Conservation (phyloP, 805 yeast genomes). For the Candida oleophila region DNA sequence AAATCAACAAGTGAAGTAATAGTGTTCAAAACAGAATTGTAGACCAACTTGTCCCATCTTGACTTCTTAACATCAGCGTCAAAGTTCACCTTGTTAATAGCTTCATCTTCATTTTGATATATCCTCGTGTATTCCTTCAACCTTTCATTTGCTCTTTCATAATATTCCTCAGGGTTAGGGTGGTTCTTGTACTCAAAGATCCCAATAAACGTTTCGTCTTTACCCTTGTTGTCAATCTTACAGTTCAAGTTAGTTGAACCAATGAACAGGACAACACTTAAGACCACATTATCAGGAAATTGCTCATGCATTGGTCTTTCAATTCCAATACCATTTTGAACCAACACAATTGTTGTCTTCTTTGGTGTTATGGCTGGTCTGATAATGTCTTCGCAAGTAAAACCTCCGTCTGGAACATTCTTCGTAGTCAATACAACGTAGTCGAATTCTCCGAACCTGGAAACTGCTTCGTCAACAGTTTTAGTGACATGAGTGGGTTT, state of each 20-base stretch:
- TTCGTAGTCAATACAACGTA: conserved; percentile 39
- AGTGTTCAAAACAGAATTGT: conserved; percentile 36
- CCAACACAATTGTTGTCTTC: conserved; percentile 28
- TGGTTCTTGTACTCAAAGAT: conserved; percentile 14
- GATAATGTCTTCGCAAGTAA: conserved; percentile 43
- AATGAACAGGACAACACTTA: conserved; percentile 37
- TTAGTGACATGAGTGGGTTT: conserved; percentile 29
- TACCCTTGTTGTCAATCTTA: conserved; percentile 16
- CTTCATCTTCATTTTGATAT: conserved; percentile 26
- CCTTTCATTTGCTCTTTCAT: conserved; percentile 9
- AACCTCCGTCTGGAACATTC: conserved; percentile 33
- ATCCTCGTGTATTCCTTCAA: conserved; percentile 23
- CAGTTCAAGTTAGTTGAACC: conserved; percentile 32
- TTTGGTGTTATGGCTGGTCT: conserved; percentile 29
- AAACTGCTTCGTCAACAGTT: conserved; percentile 28
- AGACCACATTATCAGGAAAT: conserved; percentile 32
- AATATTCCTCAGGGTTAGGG: conserved; percentile 13
- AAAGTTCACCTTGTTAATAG: conserved; percentile 20
- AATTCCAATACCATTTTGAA: conserved; percentile 42
- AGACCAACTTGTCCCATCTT: conserved; percentile 41
- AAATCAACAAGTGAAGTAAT: conserved; percentile 31
- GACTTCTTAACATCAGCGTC: conserved; percentile 30
- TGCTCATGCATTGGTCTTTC: conserved; percentile 29
- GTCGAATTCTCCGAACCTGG: conserved; percentile 28
- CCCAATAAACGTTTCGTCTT: conserved; percentile 22